Evolutionary conservation across 1,284 basidiomycete genomes (phyloP).

Genomic region (Trametes versicolor): DNA sequence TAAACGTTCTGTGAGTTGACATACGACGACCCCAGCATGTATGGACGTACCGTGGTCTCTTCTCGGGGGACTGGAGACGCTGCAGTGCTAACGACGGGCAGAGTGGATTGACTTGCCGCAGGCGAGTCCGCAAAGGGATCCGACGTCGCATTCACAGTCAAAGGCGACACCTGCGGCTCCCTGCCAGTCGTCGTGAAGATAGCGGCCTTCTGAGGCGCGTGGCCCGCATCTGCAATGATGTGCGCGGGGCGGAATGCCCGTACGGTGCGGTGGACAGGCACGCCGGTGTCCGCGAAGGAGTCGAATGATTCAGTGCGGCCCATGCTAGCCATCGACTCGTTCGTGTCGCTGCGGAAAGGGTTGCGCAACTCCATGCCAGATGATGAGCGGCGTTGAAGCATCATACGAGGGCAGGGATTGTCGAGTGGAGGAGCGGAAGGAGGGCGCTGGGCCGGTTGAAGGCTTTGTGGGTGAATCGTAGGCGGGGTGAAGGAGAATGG

Average conservation of each 20-base stretch:
- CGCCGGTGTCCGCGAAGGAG: constrained; percentile 15
- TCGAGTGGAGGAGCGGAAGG: not conserved
- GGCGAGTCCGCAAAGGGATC: constrained; percentile 20
- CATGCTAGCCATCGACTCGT: constrained; percentile 18
- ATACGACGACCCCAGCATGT: not conserved
- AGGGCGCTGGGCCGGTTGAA: not conserved
- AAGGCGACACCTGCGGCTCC: not conserved
- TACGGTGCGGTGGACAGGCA: constrained; percentile 23
- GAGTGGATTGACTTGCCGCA: not conserved
- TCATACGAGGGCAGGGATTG: constrained; percentile 16
- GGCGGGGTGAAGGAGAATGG: constrained; percentile 1
- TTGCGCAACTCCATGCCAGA: constrained; percentile 25
- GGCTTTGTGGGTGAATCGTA: not conserved
- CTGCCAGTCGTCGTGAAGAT: constrained; percentile 18
- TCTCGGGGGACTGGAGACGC: not conserved
- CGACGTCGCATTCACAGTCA: not conserved
- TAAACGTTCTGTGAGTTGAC: not conserved
- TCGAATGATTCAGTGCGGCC: constrained; percentile 16
- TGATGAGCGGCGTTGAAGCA: not conserved
- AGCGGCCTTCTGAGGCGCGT: constrained; percentile 20
- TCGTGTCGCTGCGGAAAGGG: constrained; percentile 27
- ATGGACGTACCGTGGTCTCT: constrained; percentile 5
- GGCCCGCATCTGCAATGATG: not conserved
- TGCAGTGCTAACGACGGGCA: not conserved
- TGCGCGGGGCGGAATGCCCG: constrained; percentile 13